Conservation (phyloP, 2,329 filamentous ascomycete species). For the Xylariaceae sp. region DNA sequence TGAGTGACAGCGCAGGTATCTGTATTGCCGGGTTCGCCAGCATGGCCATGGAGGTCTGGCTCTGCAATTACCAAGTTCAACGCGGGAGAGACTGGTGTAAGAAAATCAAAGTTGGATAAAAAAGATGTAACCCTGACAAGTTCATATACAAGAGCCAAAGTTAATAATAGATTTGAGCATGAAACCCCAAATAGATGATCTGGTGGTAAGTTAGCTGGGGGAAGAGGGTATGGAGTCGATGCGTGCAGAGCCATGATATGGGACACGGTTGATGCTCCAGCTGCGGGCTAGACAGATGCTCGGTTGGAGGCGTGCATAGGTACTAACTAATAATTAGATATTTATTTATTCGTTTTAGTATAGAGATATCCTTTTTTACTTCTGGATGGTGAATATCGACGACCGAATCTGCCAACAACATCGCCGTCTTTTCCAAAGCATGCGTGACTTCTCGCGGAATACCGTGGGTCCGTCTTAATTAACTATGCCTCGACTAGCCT, state of each 20-base stretch:
- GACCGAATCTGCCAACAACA: too few relatives aligned
- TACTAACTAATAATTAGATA: too few relatives aligned
- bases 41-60: conserved; percentile 71
- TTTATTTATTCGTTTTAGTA: too few relatives aligned
- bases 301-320: not conserved
- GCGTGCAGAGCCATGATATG: not conserved
- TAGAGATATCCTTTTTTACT: too few relatives aligned
- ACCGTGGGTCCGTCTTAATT: too few relatives aligned
- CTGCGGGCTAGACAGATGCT: not conserved
- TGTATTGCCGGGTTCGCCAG: conserved; percentile 81
- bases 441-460: too few relatives aligned
- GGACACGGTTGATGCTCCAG: not conserved
- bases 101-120: conserved; percentile 42
- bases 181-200: not conserved
- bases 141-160: not conserved
- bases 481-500: too few relatives aligned
- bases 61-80: conserved; percentile 81
- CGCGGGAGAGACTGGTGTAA: conserved; percentile 72
- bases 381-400: too few relatives aligned
- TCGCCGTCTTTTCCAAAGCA: too few relatives aligned
- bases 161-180: not conserved
- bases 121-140: not conserved
- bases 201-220: too few relatives aligned
- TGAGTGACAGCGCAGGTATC: conserved; percentile 87
- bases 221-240: too few relatives aligned